phyloP scores from a whole-genome alignment of 1,284 basidiomycete species.

The Rhodotorula sp. region DNA sequence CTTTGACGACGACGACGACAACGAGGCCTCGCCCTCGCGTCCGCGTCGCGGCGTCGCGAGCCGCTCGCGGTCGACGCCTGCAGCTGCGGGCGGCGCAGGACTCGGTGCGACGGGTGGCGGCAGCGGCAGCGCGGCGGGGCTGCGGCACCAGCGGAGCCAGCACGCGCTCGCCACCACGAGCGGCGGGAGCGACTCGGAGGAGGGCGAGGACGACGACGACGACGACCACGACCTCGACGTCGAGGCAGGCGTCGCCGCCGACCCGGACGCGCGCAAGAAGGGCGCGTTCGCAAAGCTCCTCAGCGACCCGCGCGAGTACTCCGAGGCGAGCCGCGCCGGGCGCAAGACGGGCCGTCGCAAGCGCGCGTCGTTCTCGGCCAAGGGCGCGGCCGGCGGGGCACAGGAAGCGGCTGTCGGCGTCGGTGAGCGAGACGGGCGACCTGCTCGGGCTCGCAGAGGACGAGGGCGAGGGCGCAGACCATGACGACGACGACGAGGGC shows the following conservation, averaged over 20 bases:
- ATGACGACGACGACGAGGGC: background rate
- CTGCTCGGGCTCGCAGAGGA: constrained; percentile 33
- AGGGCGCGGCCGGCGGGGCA: background rate
- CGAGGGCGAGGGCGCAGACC: background rate
- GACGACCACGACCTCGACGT: too few relatives aligned
- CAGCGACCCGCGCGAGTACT: constrained; percentile 33
- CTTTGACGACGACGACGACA: background rate
- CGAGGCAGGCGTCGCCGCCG: constrained; percentile 60
- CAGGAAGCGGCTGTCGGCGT: too few relatives aligned
- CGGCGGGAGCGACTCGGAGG: constrained; percentile 57
- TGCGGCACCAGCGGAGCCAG: background rate
- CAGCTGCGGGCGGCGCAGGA: too few relatives aligned
- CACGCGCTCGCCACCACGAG: constrained; percentile 50
- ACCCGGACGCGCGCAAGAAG: constrained; percentile 28
- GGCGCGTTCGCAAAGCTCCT: constrained; percentile 37
- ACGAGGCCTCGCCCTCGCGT: background rate
- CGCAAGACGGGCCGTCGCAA: constrained; percentile 44
- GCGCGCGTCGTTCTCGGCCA: constrained; percentile 30
- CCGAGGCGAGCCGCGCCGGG: constrained; percentile 34
- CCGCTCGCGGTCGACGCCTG: too few relatives aligned
- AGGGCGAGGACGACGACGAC: constrained; percentile 59
- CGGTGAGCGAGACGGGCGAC: constrained; percentile 33
- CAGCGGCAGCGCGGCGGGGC: too few relatives aligned
- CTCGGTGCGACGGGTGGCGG: too few relatives aligned
- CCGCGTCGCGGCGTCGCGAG: background rate